Percentiles rank a stretch among this genome's conserved stretches.
phyloP scores from a whole-genome alignment of 202 grass and related monocot species.

The Hordeum pubiflorum region DNA sequence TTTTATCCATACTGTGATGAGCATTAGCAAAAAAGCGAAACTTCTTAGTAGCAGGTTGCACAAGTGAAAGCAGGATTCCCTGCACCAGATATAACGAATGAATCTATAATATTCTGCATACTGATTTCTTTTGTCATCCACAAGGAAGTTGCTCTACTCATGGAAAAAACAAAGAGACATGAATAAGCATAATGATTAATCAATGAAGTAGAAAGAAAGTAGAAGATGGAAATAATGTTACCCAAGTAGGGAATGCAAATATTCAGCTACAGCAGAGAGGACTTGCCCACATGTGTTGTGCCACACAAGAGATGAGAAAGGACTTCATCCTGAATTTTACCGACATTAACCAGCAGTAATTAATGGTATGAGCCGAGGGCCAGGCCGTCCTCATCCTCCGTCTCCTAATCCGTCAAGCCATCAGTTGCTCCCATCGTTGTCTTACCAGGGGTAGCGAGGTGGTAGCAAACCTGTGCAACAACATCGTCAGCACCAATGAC shows the following conservation, averaged over 20 bases:
- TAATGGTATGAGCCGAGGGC: conserved; percentile 56
- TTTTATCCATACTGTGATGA: no score
- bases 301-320: conserved; percentile 57
- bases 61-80: background rate
- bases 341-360: conserved; percentile 13
- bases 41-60: no score
- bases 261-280: conserved; percentile 63
- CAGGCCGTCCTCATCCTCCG: no score
- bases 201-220: background rate
- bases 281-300: conserved; percentile 58
- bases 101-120: conserved; percentile 36
- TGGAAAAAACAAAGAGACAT: conserved; percentile 12
- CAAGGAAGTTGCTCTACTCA: conserved; percentile 22
- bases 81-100: conserved; percentile 34
- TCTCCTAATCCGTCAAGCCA: no score
- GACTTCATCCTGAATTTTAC: conserved; percentile 36
- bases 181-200: background rate
- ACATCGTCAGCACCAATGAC: no score
- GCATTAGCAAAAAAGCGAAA: no score
- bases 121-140: conserved; percentile 40
- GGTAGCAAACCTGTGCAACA: no score
- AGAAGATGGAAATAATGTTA: conserved; percentile 18
- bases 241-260: conserved; percentile 55
- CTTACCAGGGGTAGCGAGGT: no score
- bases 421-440: no score